Base-by-base conservation (phyloP, 768 basidiomycete genomes). In the Auricularia auricula-judae region DNA sequence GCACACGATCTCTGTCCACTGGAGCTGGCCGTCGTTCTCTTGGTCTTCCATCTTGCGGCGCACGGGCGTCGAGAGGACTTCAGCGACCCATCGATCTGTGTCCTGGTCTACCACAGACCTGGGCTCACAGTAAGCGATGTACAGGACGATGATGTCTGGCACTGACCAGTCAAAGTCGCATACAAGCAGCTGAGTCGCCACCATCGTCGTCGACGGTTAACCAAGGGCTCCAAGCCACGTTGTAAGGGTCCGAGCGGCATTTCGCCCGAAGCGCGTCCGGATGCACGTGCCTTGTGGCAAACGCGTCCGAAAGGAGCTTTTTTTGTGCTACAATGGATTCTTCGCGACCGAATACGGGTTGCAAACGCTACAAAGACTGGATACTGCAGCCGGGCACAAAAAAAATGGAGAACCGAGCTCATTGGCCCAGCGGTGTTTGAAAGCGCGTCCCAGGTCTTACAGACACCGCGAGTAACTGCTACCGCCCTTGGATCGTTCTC, bases 1-100 rank as follows among this genome's bases (percentile, higher is more conserved):
- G 77, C 75, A 98, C 96, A 98, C 86, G 43, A 97, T 83, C 78
- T 98, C 97, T 3, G 95, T 98, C 88, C 93, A 99, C 72, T 97
- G 92, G 34, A 81, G 72, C 66, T 59, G 23, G 23, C 4, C 34
- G 23, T 59, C 53, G 33, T 82, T 74, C 73, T 90, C 82, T 69
- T 86, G 78, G 29, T 77, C 79, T 71, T 90, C 82, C 80, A 97
- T 85, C 72, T 89, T 85, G 59, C 91, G 80, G 63, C 97, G 89
- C 54, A 98, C 80, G 69, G 91, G 85, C 2, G 88, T 87, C 0
- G 87, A 89, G 39, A 94, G 82, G 65, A 96, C 92, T 73, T 95
- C 92, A 68, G 92, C 86, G 65, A 94, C 78, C 84, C 89, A 99
- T 76, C 94, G 80, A 75, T 98, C 97, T 0, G 94, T 88, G 77